Base-by-base conservation (phyloP, 768 basidiomycete species). In the Phylloporus sp. region DNA sequence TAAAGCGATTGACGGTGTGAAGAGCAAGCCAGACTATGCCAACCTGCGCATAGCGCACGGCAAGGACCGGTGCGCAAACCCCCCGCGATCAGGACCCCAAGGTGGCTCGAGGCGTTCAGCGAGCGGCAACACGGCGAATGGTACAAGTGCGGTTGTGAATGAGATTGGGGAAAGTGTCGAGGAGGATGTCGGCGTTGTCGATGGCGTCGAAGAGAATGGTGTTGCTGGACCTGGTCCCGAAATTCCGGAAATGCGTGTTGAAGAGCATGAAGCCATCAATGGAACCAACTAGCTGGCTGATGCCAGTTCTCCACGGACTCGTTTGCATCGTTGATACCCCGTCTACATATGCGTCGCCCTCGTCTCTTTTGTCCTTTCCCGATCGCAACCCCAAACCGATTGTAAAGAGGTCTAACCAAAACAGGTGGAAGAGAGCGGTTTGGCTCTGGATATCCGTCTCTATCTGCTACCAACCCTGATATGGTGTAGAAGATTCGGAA, bases 1-100 rank as follows among this genome's bases (percentile, higher is more conserved):
- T 77, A 97, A 97, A 75, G 94, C 95, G n/a, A 95, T 98, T 62
- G 95, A 98, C 51, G 88, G 86, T 8, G 81, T 97, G 71, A 95
- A 95, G 80, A 82, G 78, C 64, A 90, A 92, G 65, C 82, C 91
- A 2, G 95, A 97, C 65, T 98, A 98, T 65, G 76, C 82, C 16
- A 86, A 85, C 68, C 73, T 97, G 58, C 86, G 92, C 35, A 90
- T 99, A 52, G 87, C 93, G 15, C 94, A 95, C 70, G 94, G 95
- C 53, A 97, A 97, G 68, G 94, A 97, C 64, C 82, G 94, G 31
- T 97, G 94, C 69, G 95, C 93, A 27, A 95, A 95, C 70, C 86
- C 91, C 29, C 93, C 91, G 10, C 81, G 91, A 45, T 86, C 87
- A 5, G 88, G 88, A 28, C 86, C 86, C 15, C 87, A 88, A 64